A percentile compares a stretch with the other conserved stretches of the same genome.
Evolutionary conservation across 768 basidiomycete species (phyloP).

Genomic region (Mrakia hoshinonis): DNA sequence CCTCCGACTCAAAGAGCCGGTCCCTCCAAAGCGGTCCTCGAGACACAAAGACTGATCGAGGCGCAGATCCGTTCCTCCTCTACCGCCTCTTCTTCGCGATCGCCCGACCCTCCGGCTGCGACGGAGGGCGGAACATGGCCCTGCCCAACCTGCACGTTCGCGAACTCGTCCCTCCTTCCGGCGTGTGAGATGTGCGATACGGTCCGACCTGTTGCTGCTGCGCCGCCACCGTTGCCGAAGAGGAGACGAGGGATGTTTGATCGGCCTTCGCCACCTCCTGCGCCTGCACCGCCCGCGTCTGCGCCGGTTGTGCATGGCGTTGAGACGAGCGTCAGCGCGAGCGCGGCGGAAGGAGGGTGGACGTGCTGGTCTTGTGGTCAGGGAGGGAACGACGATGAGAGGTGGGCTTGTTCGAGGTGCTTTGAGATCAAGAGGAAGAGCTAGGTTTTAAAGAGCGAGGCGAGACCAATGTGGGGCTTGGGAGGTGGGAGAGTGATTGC

Average conservation of each 20-base stretch:
- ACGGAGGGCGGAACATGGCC: neutral
- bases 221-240: neutral
- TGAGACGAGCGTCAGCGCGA: neutral
- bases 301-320: neutral
- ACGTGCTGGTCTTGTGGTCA: neutral
- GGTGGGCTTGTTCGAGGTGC: neutral
- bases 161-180: neutral
- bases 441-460: too few relatives aligned
- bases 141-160: neutral
- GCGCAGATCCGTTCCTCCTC: neutral
- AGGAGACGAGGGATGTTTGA: neutral
- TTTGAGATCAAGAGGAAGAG: neutral
- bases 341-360: neutral
- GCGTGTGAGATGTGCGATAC: neutral
- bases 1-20: neutral
- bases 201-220: neutral
- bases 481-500: too few relatives aligned
- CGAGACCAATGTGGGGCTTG: too few relatives aligned
- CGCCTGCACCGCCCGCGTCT: neutral
- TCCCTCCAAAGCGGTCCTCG: neutral
- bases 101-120: neutral
- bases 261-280: neutral
- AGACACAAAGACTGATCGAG: too few relatives aligned
- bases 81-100: neutral
- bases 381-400: neutral